A percentile compares a stretch with the other conserved stretches of the same genome.
These are phyloP conservation scores for Fagopyrum tataricum DNA, from an alignment of 148 eudicot genomes.

Conservation along the genomic window DNA sequence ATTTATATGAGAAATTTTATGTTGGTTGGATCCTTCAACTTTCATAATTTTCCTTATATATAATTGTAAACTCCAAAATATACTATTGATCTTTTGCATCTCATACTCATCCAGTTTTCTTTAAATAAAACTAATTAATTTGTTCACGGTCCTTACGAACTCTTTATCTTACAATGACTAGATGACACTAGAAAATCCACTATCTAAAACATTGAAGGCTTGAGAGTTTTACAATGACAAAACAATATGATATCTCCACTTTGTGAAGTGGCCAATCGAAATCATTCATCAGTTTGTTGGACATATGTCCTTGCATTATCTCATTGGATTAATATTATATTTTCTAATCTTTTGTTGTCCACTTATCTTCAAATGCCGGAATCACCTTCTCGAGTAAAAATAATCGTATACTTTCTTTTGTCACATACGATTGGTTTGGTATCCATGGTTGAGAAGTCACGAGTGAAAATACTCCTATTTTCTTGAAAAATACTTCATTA, in stretches of 20 bases:
- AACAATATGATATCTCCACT: slow-evolving; percentile 8
- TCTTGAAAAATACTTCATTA: not conserved
- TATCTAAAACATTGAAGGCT: slow-evolving; percentile 9
- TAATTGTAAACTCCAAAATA: slow-evolving; percentile 2
- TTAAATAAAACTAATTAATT: not conserved
- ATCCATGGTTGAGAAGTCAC: slow-evolving; percentile 1
- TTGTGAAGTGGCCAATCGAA: not conserved
- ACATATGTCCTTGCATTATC: slow-evolving; percentile 14
- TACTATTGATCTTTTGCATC: not conserved
- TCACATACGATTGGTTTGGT: not conserved
- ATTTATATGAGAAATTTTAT: slow-evolving; percentile 2
- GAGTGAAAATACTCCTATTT: slow-evolving; percentile 3
- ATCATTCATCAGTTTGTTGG: slow-evolving; percentile 5
- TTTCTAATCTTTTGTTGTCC: not conserved
- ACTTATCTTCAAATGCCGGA: not conserved
- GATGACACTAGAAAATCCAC: slow-evolving; percentile 9
- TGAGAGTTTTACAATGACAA: slow-evolving; percentile 12
- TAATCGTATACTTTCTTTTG: not conserved
- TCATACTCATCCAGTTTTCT: not conserved
- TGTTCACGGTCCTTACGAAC: not conserved
- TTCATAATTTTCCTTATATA: slow-evolving; percentile 9
- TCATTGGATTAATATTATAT: slow-evolving; percentile 5
- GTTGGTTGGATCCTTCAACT: not conserved
- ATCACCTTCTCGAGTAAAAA: slow-evolving; percentile 11
- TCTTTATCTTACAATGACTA: slow-evolving; percentile 3